These are phyloP conservation scores for Graphiopsis chlorocephala DNA, from an alignment of 2,329 filamentous ascomycete species.

Conservation along the genomic window DNA sequence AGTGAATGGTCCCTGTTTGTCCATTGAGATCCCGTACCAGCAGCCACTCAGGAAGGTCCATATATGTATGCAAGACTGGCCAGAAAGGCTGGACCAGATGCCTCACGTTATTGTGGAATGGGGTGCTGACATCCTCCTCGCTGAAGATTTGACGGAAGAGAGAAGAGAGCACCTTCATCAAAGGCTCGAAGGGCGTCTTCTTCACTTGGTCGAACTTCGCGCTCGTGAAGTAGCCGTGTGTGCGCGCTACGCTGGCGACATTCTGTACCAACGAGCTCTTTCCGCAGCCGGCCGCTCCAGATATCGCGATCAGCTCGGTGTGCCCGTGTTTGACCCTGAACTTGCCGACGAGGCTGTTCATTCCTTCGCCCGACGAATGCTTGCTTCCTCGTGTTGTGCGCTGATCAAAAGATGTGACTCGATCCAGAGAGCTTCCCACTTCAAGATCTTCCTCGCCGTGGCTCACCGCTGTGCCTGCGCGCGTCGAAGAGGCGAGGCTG, in stretches of 20 bases:
- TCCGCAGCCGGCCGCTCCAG: slow-evolving; percentile 56
- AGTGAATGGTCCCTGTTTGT: slow-evolving; percentile 4
- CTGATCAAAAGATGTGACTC: slow-evolving; percentile 6
- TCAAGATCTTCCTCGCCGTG: slow-evolving; percentile 6
- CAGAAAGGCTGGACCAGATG: slow-evolving; percentile 57
- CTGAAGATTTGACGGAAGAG: slow-evolving; percentile 64
- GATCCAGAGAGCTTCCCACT: slow-evolving; percentile 1
- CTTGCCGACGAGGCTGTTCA: slow-evolving; percentile 2
- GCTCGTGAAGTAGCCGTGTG: slow-evolving; percentile 59
- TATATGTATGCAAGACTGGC: slow-evolving; percentile 54
- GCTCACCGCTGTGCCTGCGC: neutral
- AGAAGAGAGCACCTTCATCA: slow-evolving; percentile 59
- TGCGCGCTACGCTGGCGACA: slow-evolving; percentile 56
- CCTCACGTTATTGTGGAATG: slow-evolving; percentile 59
- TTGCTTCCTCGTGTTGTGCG: slow-evolving; percentile 11
- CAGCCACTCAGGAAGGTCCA: slow-evolving; percentile 68
- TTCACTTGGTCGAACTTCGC: slow-evolving; percentile 60
- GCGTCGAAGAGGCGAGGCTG: slow-evolving; percentile 11
- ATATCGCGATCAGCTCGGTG: slow-evolving; percentile 59
- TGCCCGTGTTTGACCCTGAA: slow-evolving; percentile 41
- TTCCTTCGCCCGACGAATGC: slow-evolving; percentile 2
- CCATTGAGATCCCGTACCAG: slow-evolving; percentile 28
- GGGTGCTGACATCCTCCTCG: slow-evolving; percentile 59
- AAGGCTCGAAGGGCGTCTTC: slow-evolving; percentile 60
- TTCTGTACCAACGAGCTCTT: slow-evolving; percentile 61